Evolutionary conservation across 2,329 filamentous ascomycete species (phyloP), one percentile per base, ranked within the genome.

Genomic region (Xylariaceae sp.): DNA sequence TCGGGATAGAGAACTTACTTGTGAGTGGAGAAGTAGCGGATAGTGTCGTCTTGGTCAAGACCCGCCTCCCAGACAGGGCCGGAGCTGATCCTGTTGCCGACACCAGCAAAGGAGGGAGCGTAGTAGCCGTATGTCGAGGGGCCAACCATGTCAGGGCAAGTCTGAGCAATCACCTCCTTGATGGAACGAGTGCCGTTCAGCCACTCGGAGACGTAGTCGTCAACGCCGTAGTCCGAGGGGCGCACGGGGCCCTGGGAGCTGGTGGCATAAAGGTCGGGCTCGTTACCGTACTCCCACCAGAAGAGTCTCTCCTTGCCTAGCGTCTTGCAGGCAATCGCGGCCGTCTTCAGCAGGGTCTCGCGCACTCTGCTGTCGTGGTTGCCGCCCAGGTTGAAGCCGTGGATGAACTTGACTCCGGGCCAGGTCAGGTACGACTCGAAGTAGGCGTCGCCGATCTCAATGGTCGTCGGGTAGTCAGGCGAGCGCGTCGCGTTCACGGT

Each of bases 221-320:
- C 71, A 66, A 86, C 84, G 57, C 77, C 78, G 78, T 82, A 87
- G 34, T 67, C 73, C 0, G 73, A 34, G 0, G 82, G 79, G n/a
- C 84, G 72, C 17, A 83, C 78, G 0, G 76, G 73, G 0, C 80
- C 78, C 62, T 82, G 80, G 2, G 77, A 70, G 17, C 78, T 80
- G 1, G 77, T 80, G 15, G 79, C 78, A 70, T 74, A 87, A 6
- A 87, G 71, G 68, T 88, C 84, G 0, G 83, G 82, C 69, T 87
- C 84, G 65, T 88, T 88, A 45, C 86, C 85, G 64, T 87, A 82
- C 67, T 85, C 82, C 82, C 82, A 88, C 62, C 75, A 73, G 30
- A 82, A 77, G 4, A 86, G 72, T 56, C 77, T 82, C 4, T 77
- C 78, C 9, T 72, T 71, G 2, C 75, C 73, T 0, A 88, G 71